Evolutionary conservation across 768 basidiomycete species (phyloP), one percentile per base, ranked within the genome.

Genomic region (Naganishia randhawae): DNA sequence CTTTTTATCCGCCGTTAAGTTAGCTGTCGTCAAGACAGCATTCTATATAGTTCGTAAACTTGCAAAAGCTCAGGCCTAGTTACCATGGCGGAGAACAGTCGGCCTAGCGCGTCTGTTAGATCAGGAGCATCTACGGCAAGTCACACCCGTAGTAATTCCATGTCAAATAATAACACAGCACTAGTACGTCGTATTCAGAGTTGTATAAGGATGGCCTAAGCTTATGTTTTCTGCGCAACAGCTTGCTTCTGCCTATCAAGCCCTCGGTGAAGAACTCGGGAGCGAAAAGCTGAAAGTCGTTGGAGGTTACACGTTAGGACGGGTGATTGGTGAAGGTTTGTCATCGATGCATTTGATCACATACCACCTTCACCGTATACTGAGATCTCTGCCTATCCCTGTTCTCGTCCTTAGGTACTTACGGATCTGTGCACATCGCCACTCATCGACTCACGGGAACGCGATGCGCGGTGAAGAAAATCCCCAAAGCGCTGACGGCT

Each of bases 381-480:
- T 50, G 29, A 66, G n/a, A 32, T 54, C 37, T n/a, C 37, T 1
- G 33, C 42, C 54, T 66, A 19, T 39, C 25, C 33, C 27, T 45
- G 37, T 35, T 17, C 10, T 52, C 16, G 14, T 14, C 14, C 27
- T 42, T 73, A 95, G 94, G 94, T 71, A 88, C 95, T 51, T 98
- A 94, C 79, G 95, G 95, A 41, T 94, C 92, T 77, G 95, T 98
- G 33, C 87, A 93, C 62, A 84, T 99, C 77, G 96, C 93, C 63
- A 92, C 89, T 0, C 93, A 99, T 79, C 89, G 94, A 68, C 84
- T 97, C 53, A 93, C 94, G 2, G 89, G 89, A 8, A 88, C 88
- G 51, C 86, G 92, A 63, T 94, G 95, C 73, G 95, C 95, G 65
- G 89, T 99, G 82, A 99, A 99, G 82, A 94, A 97, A 81, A 95